These are phyloP conservation scores for Zygosaccharomyces siamensis DNA, from an alignment of 805 yeast genomes.

Conservation along the genomic window DNA sequence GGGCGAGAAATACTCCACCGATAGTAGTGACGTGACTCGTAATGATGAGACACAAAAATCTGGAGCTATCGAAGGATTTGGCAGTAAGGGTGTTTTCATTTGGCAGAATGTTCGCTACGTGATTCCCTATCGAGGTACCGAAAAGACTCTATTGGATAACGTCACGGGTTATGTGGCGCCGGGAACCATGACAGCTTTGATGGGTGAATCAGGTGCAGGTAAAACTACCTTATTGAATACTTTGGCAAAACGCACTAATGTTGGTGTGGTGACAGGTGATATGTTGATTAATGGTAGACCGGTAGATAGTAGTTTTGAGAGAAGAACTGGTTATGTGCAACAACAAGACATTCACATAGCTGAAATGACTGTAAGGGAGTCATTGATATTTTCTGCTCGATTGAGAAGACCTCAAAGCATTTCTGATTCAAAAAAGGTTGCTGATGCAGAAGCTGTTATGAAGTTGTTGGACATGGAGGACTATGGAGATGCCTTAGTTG, in stretches of 20 bases:
- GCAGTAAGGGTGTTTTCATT: constrained; percentile 30
- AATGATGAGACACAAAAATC: background rate
- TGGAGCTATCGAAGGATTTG: constrained; percentile 25
- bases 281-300: constrained; percentile 51
- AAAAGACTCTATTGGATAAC: constrained; percentile 49
- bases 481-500: constrained; percentile 53
- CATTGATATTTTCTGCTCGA: constrained; percentile 45
- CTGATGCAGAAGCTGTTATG: constrained; percentile 49
- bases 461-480: constrained; percentile 45
- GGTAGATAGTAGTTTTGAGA: constrained; percentile 46
- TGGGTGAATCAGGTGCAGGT: constrained; percentile 67
- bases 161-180: constrained; percentile 46
- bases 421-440: constrained; percentile 39
- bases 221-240: constrained; percentile 54
- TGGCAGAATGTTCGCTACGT: constrained; percentile 35
- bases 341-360: constrained; percentile 51
- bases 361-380: constrained; percentile 34
- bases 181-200: constrained; percentile 55
- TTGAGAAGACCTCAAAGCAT: constrained; percentile 46
- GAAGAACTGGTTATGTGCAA: constrained; percentile 54
- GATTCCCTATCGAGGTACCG: constrained; percentile 36
- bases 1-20: constrained; percentile 15
- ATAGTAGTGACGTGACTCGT: constrained; percentile 7
- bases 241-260: constrained; percentile 44
- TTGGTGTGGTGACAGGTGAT: constrained; percentile 53